Evolutionary conservation across 176 grass and related monocot species (phyloP).

Genomic region (Pharus latifolius): DNA sequence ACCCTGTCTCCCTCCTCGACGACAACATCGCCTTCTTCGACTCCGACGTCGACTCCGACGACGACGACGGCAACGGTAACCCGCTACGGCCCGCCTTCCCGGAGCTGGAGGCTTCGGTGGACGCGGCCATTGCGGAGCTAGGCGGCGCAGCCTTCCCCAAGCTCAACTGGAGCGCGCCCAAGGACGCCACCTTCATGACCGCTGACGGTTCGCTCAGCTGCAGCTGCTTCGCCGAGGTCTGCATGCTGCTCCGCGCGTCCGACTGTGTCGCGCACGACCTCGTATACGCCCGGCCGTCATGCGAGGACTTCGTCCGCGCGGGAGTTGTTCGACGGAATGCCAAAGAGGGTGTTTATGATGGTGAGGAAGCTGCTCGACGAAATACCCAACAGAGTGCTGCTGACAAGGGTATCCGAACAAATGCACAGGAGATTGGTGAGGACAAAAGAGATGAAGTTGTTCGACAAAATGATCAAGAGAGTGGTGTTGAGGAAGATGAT

Average conservation of each 20-base stretch:
- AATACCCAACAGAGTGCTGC: background rate
- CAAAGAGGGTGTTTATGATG: background rate
- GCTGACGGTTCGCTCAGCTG: slow-evolving; percentile 47
- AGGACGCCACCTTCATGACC: slow-evolving; percentile 79
- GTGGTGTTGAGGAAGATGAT: too few relatives aligned
- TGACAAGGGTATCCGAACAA: too few relatives aligned
- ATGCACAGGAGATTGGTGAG: background rate
- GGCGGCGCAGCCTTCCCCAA: slow-evolving; percentile 65
- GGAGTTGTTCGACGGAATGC: slow-evolving; percentile 16
- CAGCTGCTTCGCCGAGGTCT: slow-evolving; percentile 64
- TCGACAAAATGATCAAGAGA: background rate
- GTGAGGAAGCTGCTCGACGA: background rate
- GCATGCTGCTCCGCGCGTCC: slow-evolving; percentile 65
- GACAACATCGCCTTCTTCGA: slow-evolving; percentile 25
- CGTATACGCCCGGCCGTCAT: slow-evolving; percentile 14
- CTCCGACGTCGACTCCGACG: background rate
- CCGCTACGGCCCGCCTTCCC: slow-evolving; percentile 47
- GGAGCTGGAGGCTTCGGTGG: slow-evolving; percentile 59
- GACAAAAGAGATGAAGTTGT: background rate
- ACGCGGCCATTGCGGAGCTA: slow-evolving; percentile 48
- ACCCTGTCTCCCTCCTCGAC: slow-evolving; percentile 65
- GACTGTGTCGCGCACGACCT: slow-evolving; percentile 73
- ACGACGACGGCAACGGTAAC: background rate
- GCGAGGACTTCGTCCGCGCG: slow-evolving; percentile 12
- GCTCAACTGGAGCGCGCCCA: slow-evolving; percentile 87